Evolutionary conservation across 1,139 yeast genomes (phyloP), one percentile per base, ranked within the genome.

Genomic region (Candida anutae): DNA sequence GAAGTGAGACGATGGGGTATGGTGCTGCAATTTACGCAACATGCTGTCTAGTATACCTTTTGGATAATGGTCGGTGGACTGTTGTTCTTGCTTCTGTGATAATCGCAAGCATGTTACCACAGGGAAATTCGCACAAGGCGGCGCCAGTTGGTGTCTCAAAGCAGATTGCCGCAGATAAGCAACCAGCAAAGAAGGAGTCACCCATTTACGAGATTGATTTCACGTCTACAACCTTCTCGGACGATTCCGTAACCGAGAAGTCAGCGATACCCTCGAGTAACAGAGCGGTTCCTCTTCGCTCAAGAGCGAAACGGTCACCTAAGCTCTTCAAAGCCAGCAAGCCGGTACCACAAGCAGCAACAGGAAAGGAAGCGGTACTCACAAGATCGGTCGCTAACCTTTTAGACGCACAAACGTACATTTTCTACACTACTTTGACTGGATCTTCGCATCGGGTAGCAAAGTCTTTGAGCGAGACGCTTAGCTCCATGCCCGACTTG

Each of bases 401-500:
- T 16, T 42, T 55, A 19, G 60, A 65, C 15, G 57, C 74, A 2
- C 73, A 70, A 33, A 51, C 81, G 16, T 68, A 70, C 36, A 71
- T 87, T 4, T 82, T 87, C 43, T 87, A 82, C 52, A 79, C 95
- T 6, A 80, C 95, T 0, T 59, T 87, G 33, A 87, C 94, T 2
- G 95, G 95, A 4, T 63, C 93, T 3, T 72, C 94, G 0, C 77
- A 77, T 40, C 62, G 83, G 41, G 69, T 77, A 16, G 95, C 95
- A 4, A 59, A 61, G 20, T 45, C 55, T 8, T 51, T 81, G 16
- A 42, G 49, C 21, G 63, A 69, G 2, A 53, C 55, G 20, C 50
- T 68, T 14, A 22, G 29, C 6, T 43, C 48, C 15, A 33, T 66
- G 19, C 48, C 43, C 3, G 62, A 50, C 2, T 46, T 74, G 33